Conservation (phyloP, 768 basidiomycete species). For the Russula olivacea region DNA sequence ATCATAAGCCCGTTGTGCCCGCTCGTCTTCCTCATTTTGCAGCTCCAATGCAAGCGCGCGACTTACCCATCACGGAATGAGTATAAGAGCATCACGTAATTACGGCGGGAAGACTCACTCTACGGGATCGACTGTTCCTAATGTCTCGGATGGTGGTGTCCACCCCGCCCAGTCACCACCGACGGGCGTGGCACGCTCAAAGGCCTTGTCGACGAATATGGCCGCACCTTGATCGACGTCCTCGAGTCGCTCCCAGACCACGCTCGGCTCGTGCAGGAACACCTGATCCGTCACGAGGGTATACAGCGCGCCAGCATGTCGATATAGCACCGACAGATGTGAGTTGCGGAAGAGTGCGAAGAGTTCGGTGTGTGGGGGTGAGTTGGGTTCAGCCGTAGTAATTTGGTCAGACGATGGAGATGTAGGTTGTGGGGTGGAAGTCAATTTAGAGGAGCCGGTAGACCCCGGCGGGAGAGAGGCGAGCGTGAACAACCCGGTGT, state of each 20-base stretch:
- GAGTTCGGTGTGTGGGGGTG: constrained; percentile 34
- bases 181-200: constrained; percentile 55
- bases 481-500: constrained; percentile 79
- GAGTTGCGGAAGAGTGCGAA: constrained; percentile 90
- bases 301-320: constrained; percentile 53
- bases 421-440: background rate
- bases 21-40: constrained; percentile 73
- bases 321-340: constrained; percentile 84
- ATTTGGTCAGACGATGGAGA: constrained; percentile 24
- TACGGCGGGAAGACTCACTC: constrained; percentile 47
- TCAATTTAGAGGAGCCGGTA: background rate
- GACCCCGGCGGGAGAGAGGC: constrained; percentile 32
- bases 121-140: constrained; percentile 41
- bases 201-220: constrained; percentile 71
- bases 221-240: constrained; percentile 79
- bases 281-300: constrained; percentile 81
- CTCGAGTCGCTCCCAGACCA: constrained; percentile 89
- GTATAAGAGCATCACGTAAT: background rate
- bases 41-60: constrained; percentile 66
- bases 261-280: constrained; percentile 67
- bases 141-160: constrained; percentile 49
- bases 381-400: constrained; percentile 32
- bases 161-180: constrained; percentile 81
- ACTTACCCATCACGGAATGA: constrained; percentile 28
- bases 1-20: constrained; percentile 33